Evolutionary conservation across 2,329 filamentous ascomycete species (phyloP), one percentile per base, ranked within the genome.

Genomic region (Cercospora brassicicola): DNA sequence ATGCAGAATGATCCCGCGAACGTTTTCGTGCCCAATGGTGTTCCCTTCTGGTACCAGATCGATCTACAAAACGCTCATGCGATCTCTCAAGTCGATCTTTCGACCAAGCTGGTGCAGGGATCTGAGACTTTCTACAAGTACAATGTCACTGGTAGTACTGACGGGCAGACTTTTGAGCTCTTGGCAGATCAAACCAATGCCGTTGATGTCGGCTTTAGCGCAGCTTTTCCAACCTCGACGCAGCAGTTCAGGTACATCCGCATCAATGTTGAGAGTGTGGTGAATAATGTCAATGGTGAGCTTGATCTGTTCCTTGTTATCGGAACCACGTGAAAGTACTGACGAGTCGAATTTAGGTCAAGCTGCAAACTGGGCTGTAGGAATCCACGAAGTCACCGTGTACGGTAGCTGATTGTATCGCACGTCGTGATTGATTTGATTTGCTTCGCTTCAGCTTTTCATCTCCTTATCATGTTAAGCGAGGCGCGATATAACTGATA

Each of bases 31-130:
- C 71, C 71, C 9, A 59, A 42, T 10, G 61, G 55, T 5, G 71
- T 73, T 30, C 71, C 71, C 2, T 73, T 73, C 56, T 71, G 64
- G 70, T 70, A 69, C 36, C 64, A 72, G 48, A 69, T 73, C 62
- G 70, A 73, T 53, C 57, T 73, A 11, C 67, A 70, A 15, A 45
- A 65, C 13, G 39, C 65, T 0, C 59, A 71, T 30, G 26, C 55
- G 1, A 66, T 73, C 39, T 55, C 65, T 8, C 67, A 69, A 30
- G 59, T 72, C n/a, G 71, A 73, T 26, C 36, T 73, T 3, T 71
- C 68, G 11, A 70, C 70, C 2, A 68, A 66, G 33, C 31, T 71
- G 4, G 66, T 70, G 11, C 65, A 64, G n/a, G 72, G 72, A 6
- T 70, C 68, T 2, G 72, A 73, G 51, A 73, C 72, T 0, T 73